A percentile compares a stretch with the other conserved stretches of the same genome.
Evolutionary conservation across 768 basidiomycete species (phyloP).

Genomic region (Russula earlei): DNA sequence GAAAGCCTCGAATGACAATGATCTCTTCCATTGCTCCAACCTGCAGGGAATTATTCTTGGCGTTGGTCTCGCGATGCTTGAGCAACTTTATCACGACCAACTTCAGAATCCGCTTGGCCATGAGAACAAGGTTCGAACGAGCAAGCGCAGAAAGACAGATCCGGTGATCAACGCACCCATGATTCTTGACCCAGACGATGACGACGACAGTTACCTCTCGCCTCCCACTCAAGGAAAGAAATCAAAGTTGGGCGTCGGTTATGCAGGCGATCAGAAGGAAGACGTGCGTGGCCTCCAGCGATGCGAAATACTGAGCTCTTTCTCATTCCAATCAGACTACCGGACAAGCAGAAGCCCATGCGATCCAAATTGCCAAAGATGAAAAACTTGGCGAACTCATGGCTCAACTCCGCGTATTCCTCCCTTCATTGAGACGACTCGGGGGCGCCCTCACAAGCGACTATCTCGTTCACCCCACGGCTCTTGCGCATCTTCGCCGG

Average conservation of each 20-base stretch:
- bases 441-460: conserved; percentile 79
- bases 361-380: conserved; percentile 66
- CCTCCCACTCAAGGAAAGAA: conserved; percentile 45
- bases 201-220: conserved; percentile 42
- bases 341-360: conserved; percentile 71
- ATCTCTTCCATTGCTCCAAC: conserved; percentile 82
- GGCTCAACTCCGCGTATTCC: conserved; percentile 63
- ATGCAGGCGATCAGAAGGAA: conserved; percentile 75
- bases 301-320: background rate
- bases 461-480: conserved; percentile 86
- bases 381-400: conserved; percentile 62
- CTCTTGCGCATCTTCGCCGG: conserved; percentile 82
- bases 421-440: conserved; percentile 69
- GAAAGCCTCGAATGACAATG: conserved; percentile 38
- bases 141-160: conserved; percentile 36
- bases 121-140: conserved; percentile 21
- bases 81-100: conserved; percentile 58
- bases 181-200: conserved; percentile 39
- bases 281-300: conserved; percentile 49
- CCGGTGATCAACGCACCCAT: conserved; percentile 22
- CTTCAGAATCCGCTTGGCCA: conserved; percentile 27
- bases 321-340: conserved; percentile 42
- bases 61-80: conserved; percentile 82
- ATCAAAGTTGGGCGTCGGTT: conserved; percentile 73
- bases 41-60: conserved; percentile 86